phyloP scores from a whole-genome alignment of 768 basidiomycete species.

The Sistotremastrum niveocremeum region DNA sequence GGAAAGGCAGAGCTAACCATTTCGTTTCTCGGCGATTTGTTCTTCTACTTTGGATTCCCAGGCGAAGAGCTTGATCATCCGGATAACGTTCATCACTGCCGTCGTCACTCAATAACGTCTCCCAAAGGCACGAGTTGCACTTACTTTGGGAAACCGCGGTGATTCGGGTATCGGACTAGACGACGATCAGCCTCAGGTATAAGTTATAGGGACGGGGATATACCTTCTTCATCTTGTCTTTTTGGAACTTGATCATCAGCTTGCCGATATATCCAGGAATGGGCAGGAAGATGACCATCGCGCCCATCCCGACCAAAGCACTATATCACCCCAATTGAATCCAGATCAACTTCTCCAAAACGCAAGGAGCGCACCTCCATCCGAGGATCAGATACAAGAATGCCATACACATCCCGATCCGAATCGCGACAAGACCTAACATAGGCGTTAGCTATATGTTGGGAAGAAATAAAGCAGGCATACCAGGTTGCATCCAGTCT shows the following conservation, averaged over 20 bases:
- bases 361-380: constrained; percentile 27
- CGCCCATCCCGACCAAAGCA: constrained; percentile 42
- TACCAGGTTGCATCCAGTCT: too few relatives aligned
- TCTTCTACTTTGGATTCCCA: constrained; percentile 34
- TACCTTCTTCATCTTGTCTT: constrained; percentile 34
- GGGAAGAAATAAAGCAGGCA: too few relatives aligned
- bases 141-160: constrained; percentile 48
- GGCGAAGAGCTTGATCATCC: constrained; percentile 38
- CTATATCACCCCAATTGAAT: constrained; percentile 19
- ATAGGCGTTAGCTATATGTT: too few relatives aligned
- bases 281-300: constrained; percentile 40
- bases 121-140: constrained; percentile 3
- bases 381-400: constrained; percentile 34
- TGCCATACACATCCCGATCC: constrained; percentile 23
- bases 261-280: constrained; percentile 44
- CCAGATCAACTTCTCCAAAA: background rate
- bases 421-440: constrained; percentile 16
- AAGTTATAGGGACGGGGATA: constrained; percentile 3
- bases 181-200: background rate
- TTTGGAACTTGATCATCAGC: constrained; percentile 32
- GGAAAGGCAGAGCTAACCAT: constrained; percentile 19
- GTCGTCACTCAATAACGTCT: too few relatives aligned
- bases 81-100: constrained; percentile 24
- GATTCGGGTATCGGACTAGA: constrained; percentile 42
- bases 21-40: constrained; percentile 39